Evolutionary conservation across 352 stramenopile genomes (phyloP), one percentile per base, ranked within the genome.

Genomic region (Pythium folliculosum): DNA sequence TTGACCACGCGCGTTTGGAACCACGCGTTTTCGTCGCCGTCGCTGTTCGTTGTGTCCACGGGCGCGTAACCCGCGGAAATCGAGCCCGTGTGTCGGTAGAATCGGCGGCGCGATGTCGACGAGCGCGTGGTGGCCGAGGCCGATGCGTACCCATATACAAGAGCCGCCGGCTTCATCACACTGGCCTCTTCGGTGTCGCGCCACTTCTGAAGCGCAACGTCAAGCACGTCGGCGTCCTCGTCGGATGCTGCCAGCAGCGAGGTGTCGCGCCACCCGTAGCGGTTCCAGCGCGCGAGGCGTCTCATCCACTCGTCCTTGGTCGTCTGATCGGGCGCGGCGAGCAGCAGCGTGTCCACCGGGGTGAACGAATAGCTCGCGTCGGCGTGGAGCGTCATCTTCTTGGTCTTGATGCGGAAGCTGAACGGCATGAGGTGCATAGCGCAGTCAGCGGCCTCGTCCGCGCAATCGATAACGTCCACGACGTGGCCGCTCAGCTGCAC

Each of bases 321-420:
- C 30, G 62, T 59, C 30, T 76, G 61, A 49, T 90, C 77, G 0
- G 65, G 69, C 22, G 84, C 81, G 13, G 82, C 75, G 3, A 92
- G 71, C 58, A 85, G 73, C 10, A 91, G 51, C 38, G 80, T 83
- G 63, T 91, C 84, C 35, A 69, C 71, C 62, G 35, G 67, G 70
- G 54, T 70, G 67, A 30, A 45, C 63, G 54, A 80, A 70, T 16
- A 66, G 43, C 22, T 72, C 40, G 25, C 80, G 44, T 61, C 70
- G 57, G 22, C 54, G 73, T 89, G 73, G 69, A 91, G 35, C 22
- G 32, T 72, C 60, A 77, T 52, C 16, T 55, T 58, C 30, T 67
- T 61, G n/a, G 81, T 92, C 60, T 85, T 77, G 49, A 92, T 76
- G 35, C 82, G 77, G 67, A 92, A 92, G 56, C 79, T 89, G 51